These are phyloP conservation scores for Byssothecium circinans DNA, from an alignment of 2,329 filamentous ascomycete genomes.

Conservation along the genomic window DNA sequence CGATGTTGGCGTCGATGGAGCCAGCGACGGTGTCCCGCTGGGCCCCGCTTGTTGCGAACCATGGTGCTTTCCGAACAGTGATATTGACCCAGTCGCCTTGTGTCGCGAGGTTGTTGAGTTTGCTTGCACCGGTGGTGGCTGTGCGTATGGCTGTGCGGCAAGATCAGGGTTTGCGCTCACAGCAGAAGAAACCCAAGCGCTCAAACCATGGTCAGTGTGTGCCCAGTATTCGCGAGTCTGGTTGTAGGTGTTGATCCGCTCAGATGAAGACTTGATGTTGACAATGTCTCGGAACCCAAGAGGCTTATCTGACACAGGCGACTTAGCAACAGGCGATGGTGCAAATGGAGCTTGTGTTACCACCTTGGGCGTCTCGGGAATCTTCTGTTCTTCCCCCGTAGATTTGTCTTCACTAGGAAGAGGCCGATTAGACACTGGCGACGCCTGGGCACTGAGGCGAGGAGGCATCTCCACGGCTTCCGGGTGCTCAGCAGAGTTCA, in stretches of 20 bases:
- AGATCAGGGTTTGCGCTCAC: constrained; percentile 57
- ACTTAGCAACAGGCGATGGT: constrained; percentile 22
- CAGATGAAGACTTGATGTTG: constrained; percentile 63
- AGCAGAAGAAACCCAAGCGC: constrained; percentile 58
- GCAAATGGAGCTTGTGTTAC: constrained; percentile 6
- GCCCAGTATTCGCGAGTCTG: constrained; percentile 72
- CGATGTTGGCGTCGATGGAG: constrained; percentile 27
- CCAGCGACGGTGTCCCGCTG: constrained; percentile 27
- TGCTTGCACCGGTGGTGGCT: constrained; percentile 27
- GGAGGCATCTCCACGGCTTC: constrained; percentile 44
- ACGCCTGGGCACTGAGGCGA: constrained; percentile 31
- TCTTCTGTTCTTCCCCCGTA: constrained; percentile 9
- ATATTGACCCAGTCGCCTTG: constrained; percentile 39
- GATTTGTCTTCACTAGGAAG: constrained; percentile 14
- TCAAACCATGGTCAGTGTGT: constrained; percentile 73
- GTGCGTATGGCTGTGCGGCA: constrained; percentile 30
- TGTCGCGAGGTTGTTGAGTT: constrained; percentile 40
- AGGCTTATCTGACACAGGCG: constrained; percentile 41
- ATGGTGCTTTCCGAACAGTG: constrained; percentile 40
- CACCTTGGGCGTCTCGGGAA: constrained; percentile 5
- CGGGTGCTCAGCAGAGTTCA: constrained; percentile 44
- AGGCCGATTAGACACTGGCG: constrained; percentile 8
- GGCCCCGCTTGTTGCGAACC: constrained; percentile 27
- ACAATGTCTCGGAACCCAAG: constrained; percentile 75
- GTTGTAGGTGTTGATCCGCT: constrained; percentile 74